Conservation (phyloP, 257 asterid species). For the Nicotiana sylvestris region DNA sequence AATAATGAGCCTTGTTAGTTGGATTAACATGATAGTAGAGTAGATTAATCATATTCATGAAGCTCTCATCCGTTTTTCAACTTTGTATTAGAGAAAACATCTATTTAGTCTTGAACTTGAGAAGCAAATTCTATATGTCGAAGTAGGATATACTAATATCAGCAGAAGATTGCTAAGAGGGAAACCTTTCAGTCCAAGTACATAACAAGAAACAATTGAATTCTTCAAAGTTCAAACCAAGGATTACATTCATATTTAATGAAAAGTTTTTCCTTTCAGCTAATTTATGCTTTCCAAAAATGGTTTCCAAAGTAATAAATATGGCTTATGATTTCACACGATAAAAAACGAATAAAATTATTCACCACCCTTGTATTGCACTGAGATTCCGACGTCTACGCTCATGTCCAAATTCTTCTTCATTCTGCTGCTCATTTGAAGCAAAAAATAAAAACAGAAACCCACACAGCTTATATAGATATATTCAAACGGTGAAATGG, state of each 20-base stretch:
- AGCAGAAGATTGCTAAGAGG: not conserved
- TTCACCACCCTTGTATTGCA: not conserved
- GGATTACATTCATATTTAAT: not conserved
- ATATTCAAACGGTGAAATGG: not conserved
- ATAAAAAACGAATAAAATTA: not conserved
- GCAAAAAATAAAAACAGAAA: not conserved
- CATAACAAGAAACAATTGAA: not conserved
- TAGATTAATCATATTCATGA: not conserved
- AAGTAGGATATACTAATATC: not conserved
- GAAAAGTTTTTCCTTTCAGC: not conserved
- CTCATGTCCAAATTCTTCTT: not conserved
- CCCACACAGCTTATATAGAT: not conserved
- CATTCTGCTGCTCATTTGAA: not conserved
- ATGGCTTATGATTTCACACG: not conserved
- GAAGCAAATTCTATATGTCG: not conserved
- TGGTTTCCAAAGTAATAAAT: not conserved
- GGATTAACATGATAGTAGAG: not conserved
- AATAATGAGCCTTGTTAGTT: not conserved
- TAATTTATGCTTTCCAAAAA: not conserved
- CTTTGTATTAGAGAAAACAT: not conserved
- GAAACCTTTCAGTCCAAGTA: not conserved
- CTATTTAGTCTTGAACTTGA: not conserved
- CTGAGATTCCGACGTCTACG: not conserved
- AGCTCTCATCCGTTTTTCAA: not conserved
- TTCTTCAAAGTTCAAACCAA: not conserved